Evolutionary conservation across 495 filamentous ascomycete species (phyloP), one percentile per base, ranked within the genome.

Genomic region (Aspergillus wentii): DNA sequence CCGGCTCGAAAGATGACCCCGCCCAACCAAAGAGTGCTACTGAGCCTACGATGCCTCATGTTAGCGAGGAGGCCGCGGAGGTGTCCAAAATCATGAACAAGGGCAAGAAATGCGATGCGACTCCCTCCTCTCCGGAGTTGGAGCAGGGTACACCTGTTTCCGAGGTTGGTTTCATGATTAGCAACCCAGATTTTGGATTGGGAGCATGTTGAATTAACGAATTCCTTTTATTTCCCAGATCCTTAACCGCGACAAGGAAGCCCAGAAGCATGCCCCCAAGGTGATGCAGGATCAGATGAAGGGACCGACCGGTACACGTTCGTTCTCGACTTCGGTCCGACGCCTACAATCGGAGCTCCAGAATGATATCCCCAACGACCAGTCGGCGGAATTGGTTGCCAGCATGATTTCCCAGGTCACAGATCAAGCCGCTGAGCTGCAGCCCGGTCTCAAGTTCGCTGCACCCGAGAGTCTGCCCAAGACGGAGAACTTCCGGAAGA

Each of bases 391-490:
- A 3, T 22, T 63, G 30, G 53, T 71, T 38, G 57, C 61, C 43
- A 51, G 43, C 35, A 68, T 69, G 61, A 62, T 64, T 29, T 43
- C 54, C 10, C 53, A 61, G 22, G 58, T 64, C 7, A 60, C 61
- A 34, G 38, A 56, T 28, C 38, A 62, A 30, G 57, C 60, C 3
- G 38, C 37, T 23, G 59, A 58, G 36, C 40, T 49, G 33, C 35
- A 51, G 13, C 55, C 65, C 15, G 88, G 86, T 16, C 68, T 86
- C 50, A 92, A 88, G 49, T 96, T 83, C 56, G 74, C 71, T 3
- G 62, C 85, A 43, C 91, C 91, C 7, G 57, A 66, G n/a, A 76
- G 81, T 14, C 57, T 88, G 14, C 68, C 79, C 14, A 71, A 73
- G 18, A 65, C 76, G 8, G 56, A 73, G 39, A 72, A 88, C 55